Base-by-base conservation (phyloP, 768 basidiomycete genomes). In the Lentinula raphanica region DNA sequence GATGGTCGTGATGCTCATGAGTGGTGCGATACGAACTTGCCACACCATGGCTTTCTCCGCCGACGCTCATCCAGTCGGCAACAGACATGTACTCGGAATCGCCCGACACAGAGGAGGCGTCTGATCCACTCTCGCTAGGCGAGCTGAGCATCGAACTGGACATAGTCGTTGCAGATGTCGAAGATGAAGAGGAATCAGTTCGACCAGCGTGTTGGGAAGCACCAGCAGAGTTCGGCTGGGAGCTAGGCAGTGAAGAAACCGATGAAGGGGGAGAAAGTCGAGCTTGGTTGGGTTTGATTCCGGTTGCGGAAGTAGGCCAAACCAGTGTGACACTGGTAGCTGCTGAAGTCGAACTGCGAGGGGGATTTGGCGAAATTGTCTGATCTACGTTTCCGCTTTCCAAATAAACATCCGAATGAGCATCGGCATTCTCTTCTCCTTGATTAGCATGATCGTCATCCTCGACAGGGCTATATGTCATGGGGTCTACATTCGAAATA, bases 261-360 rank as follows among this genome's bases (percentile, higher is more conserved):
- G 6, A 15, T 35, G 32, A 27, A 6, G 25, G 53, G 5, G 21
- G 35, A 25, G 36, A 54, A 7, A 54, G 38, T 17, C 3, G 23
- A 17, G 8, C 15, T 54, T 38, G 38, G 11, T 23, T 15, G 13
- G 38, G 48, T 5, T 54, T 27, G 13, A 1, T 28, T 6, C 53
- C 50, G 25, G 23, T 40, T 9, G 36, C 36, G 39, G 65, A 59
- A 21, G 59, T 54, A 25, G 67, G 65, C 67, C 67, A 68, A n/a
- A 59, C 57, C 19, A 66, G 59, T n/a, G 55, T 31, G 36, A 23
- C 50, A 36, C 29, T 53, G n/a, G 50, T 53, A 25, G 53, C 53
- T 25, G 53, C 27, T 21, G 53, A 54, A n/a, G 53, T 27, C 53
- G 54, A 11, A 65, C 65, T 56, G 60, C 64, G n/a, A 36, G 21